phyloP scores from a whole-genome alignment of 176 grass and related monocot species.

The Musa acuminata region DNA sequence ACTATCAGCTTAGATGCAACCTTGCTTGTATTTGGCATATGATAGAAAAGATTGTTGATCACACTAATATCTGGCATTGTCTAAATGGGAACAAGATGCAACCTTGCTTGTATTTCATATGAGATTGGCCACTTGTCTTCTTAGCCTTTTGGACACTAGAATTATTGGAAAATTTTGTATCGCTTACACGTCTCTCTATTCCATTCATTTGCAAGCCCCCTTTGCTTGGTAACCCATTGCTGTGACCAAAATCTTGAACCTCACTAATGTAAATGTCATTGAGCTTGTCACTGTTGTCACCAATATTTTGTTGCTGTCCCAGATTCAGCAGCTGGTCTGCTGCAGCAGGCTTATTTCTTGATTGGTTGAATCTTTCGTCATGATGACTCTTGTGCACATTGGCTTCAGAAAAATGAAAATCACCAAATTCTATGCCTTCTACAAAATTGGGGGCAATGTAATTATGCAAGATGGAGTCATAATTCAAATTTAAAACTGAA shows the following conservation, averaged over 20 bases:
- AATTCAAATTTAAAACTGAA: conserved; percentile 28
- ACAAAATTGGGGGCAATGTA: conserved; percentile 30
- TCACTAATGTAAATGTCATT: conserved; percentile 25
- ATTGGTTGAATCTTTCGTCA: conserved; percentile 3
- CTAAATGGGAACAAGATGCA: conserved; percentile 2
- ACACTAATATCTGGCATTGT: not conserved
- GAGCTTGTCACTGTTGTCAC: conserved; percentile 19
- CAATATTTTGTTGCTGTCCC: conserved; percentile 6
- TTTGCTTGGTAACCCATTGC: conserved; percentile 30
- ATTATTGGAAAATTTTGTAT: conserved; percentile 33
- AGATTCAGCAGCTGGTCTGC: conserved; percentile 22
- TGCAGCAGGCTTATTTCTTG: conserved; percentile 19
- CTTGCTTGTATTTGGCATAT: no score
- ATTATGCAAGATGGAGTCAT: conserved; percentile 25
- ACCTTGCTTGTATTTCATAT: conserved; percentile 71
- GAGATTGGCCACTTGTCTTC: conserved; percentile 35
- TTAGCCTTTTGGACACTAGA: conserved; percentile 38
- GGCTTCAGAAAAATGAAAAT: conserved; percentile 58
- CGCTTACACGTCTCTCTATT: conserved; percentile 40
- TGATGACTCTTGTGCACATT: conserved; percentile 21
- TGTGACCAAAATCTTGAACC: conserved; percentile 16
- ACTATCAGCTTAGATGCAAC: not conserved
- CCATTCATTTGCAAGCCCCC: conserved; percentile 37
- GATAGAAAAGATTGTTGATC: not conserved
- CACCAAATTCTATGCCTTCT: conserved; percentile 73